Evolutionary conservation across 129 eudicot genomes (phyloP).

Genomic region (Heracleum sosnowskyi): DNA sequence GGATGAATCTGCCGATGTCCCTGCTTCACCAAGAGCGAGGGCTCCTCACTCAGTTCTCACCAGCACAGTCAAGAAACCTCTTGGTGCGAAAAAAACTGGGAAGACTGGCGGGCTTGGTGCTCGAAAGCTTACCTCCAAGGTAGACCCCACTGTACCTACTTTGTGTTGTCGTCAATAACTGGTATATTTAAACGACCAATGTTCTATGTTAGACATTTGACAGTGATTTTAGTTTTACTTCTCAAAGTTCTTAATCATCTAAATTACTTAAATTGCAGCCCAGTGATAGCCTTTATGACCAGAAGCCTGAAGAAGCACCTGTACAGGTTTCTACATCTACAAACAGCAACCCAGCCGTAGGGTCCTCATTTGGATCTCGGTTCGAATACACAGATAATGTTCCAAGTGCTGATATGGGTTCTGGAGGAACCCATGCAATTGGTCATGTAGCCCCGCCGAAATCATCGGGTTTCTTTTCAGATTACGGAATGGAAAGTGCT

Average conservation of each 20-base stretch:
- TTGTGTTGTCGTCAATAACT: background rate
- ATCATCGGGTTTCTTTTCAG: constrained; percentile 65
- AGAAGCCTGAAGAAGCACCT: constrained; percentile 80
- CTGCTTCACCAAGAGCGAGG: constrained; percentile 46
- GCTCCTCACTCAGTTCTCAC: constrained; percentile 36
- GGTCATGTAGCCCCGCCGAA: constrained; percentile 71
- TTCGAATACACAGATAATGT: constrained; percentile 65
- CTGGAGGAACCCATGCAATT: constrained; percentile 45
- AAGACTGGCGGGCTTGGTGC: constrained; percentile 87
- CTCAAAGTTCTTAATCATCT: background rate
- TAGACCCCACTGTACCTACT: constrained; percentile 8
- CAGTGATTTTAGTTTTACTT: background rate
- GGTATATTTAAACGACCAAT: background rate
- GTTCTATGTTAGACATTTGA: background rate
- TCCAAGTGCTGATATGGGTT: constrained; percentile 40
- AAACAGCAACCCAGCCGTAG: constrained; percentile 28
- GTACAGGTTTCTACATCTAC: constrained; percentile 51
- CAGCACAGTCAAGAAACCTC: constrained; percentile 49
- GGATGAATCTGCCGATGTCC: constrained; percentile 31
- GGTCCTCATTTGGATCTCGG: constrained; percentile 49
- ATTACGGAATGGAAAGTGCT: constrained; percentile 78
- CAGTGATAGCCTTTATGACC: constrained; percentile 73
- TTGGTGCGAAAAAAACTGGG: constrained; percentile 65
- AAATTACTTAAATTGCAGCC: constrained; percentile 34
- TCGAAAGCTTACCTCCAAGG: constrained; percentile 71